phyloP scores from a whole-genome alignment of 2,329 filamentous ascomycete genomes.

The Neopestalotiopsis sp. region DNA sequence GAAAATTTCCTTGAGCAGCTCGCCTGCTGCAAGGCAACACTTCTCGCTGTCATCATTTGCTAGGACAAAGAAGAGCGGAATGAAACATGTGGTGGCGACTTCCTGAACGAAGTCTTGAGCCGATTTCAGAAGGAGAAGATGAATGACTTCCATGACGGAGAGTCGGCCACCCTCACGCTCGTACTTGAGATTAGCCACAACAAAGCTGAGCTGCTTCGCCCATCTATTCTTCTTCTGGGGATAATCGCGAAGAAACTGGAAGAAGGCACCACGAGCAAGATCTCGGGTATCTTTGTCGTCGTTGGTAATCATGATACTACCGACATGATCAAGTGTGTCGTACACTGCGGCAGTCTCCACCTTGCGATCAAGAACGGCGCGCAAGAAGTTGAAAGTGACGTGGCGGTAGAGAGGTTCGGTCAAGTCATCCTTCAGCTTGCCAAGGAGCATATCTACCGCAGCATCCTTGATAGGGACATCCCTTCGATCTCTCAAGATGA shows the following conservation, averaged over 20 bases:
- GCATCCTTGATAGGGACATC: constrained; percentile 79
- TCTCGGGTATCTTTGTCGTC: constrained; percentile 88
- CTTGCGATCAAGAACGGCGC: constrained; percentile 83
- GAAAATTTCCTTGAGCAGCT: constrained; percentile 82
- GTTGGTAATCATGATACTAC: constrained; percentile 94
- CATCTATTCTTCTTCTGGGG: constrained; percentile 90
- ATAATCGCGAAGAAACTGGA: constrained; percentile 94
- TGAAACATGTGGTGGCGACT: constrained; percentile 79
- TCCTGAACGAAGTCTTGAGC: constrained; percentile 83
- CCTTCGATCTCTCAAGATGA: constrained; percentile 81
- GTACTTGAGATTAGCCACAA: constrained; percentile 90
- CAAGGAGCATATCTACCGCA: constrained; percentile 81
- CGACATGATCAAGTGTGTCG: constrained; percentile 87
- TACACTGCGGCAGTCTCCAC: constrained; percentile 88
- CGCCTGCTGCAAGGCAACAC: constrained; percentile 81
- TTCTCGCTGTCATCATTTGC: constrained; percentile 87
- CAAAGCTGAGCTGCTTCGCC: constrained; percentile 85
- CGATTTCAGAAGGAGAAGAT: constrained; percentile 85
- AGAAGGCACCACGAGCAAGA: constrained; percentile 85
- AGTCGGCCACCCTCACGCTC: constrained; percentile 85
- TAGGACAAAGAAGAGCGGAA: constrained; percentile 83
- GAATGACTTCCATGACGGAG: constrained; percentile 90
- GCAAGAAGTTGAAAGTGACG: constrained; percentile 92
- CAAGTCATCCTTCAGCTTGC: constrained; percentile 83
- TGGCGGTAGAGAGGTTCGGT: constrained; percentile 93